Conservation (phyloP, 495 filamentous ascomycete genomes). For the Xylaria acuta region DNA sequence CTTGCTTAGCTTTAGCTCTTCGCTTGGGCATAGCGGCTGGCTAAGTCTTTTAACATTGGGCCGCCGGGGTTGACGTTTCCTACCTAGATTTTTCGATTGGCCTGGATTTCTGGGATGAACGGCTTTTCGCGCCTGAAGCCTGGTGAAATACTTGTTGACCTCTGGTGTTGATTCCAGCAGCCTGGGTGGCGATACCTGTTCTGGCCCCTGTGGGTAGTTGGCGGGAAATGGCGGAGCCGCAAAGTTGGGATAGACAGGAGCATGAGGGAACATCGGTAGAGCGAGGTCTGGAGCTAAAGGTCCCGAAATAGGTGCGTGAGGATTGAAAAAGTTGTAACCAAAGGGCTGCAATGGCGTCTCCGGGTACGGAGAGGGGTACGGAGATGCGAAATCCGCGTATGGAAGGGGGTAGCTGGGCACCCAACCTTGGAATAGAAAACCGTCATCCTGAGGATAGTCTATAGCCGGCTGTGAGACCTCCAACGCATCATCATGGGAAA, state of each 20-base stretch:
- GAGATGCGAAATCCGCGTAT: not conserved
- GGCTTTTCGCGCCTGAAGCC: not conserved
- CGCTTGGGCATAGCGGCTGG: not conserved
- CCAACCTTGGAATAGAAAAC: not conserved
- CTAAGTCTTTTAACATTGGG: not conserved
- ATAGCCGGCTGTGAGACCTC: not conserved
- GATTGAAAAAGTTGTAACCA: not conserved
- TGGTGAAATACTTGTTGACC: not conserved
- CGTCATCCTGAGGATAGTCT: not conserved
- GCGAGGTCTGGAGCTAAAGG: not conserved
- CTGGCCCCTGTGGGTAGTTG: not conserved
- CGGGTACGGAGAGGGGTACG: not conserved
- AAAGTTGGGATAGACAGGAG: not conserved
- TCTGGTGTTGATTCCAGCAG: not conserved
- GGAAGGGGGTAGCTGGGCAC: not conserved
- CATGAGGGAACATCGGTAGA: not conserved
- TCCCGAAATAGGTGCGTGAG: not conserved
- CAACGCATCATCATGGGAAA: too few relatives aligned
- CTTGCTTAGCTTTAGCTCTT: not conserved
- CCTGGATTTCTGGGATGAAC: not conserved
- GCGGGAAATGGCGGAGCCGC: not conserved
- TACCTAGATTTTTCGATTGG: not conserved
- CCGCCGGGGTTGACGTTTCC: not conserved
- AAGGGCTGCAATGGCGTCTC: not conserved
- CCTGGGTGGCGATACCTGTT: not conserved